Base-by-base conservation (phyloP, 2,329 filamentous ascomycete species). In the Diaporthe longicolla region DNA sequence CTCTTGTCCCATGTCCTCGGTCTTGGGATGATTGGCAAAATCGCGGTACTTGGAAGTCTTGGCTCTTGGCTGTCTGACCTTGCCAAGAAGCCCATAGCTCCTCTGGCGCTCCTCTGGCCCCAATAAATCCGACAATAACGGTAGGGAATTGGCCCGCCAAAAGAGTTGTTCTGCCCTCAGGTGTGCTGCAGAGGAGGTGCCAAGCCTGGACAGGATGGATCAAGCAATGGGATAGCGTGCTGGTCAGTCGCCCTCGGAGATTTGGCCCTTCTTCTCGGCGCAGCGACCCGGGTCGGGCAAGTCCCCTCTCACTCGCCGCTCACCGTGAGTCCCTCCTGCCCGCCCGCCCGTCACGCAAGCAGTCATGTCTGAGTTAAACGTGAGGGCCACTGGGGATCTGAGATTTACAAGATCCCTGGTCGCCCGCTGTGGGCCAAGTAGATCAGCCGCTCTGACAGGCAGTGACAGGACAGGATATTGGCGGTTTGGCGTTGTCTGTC, bases 31-130 rank as follows among this genome's bases (percentile, higher is more conserved):
- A 55, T 58, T 55, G 57, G 70, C 57, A 71, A 32, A 21, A 40
- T 48, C 45, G 45, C 45, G 48, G 57, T 71, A 43, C 50, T 54
- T 55, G 57, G 21, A 63, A 40, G 70, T 71, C 70, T 71, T 71
- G 70, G 70, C 70, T 63, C 70, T 71, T 71, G 70, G 70, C 70
- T 71, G 70, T 71, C 70, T 63, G 70, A 71, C 70, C 69, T 63
- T 63, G 70, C 70, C 70, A 71, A 71, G 70, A 71, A 63, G 66
- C 57, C 69, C 45, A 61, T 71, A 26, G 29, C 69, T 71, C 32
- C 69, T 61, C 35, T 54, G 69, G 45, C 48, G 57, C 57, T 71
- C 57, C 69, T 71, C 55, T 52, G 69, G 45, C 9, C 70, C 70
- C 57, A 45, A 71, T 71, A 63, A 52, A 43, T 32, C 54, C 35